Base-by-base conservation (phyloP, 352 stramenopile genomes). In the Chrysophaeum taylorii region DNA sequence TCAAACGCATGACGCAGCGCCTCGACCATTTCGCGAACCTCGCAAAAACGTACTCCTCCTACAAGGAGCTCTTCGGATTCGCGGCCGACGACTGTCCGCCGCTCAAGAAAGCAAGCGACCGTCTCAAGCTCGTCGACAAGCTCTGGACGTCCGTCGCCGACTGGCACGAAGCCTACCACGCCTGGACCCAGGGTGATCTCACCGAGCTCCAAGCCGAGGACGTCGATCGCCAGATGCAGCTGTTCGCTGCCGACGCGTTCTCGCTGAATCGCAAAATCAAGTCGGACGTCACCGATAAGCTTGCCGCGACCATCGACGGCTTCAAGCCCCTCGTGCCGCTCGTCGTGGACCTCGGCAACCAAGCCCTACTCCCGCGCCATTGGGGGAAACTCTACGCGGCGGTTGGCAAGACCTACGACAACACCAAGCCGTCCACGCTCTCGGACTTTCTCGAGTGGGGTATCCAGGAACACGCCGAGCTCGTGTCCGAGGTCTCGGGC, bases 361-460 rank as follows among this genome's bases (percentile, higher is more conserved):
- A 86, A 0, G 79, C 85, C 0, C 92, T 95, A 85, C 93, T 93
- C 75, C 84, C 92, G 63, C 85, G 88, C 0, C 89, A 95, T 74
- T 95, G 89, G 89, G 86, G 92, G 68, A 91, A 92, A 71, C 89
- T 95, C 25, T 95, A 92, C 76, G 91, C 92, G 69, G 69, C 62
- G 35, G 50, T 81, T 0, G 39, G 62, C 21, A 70, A 81, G 69
- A 37, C 52, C 0, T 78, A 33, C 33, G 67, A 64, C 41, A 42
- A 54, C 12, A 43, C 41, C 36, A 60, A 64, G 36, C 23, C 29
- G 23, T 73, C 70, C 38, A 57, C 14, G 9, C 60, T 73, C 21
- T 25, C 50, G 9, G 69, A 73, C 23, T 48, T 73, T n/a, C n/a
- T 73, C 38, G 41, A 18, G 12, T 73, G 54, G 60, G 54, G 60